phyloP scores from a whole-genome alignment of 177 flowering plant species.

The Vitis hybrid region DNA sequence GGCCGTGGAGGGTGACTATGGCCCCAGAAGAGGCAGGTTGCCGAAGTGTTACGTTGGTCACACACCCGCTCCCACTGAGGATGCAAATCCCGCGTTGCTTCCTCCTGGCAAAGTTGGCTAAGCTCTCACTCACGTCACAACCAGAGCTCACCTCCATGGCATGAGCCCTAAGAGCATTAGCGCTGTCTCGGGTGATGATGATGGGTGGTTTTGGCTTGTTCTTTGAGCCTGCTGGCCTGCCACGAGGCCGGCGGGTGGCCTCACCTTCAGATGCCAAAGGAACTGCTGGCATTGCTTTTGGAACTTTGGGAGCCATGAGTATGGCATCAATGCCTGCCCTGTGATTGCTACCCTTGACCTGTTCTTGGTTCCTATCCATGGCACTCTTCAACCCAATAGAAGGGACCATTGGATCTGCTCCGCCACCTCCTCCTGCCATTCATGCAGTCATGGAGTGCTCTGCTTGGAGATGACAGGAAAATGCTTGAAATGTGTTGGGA shows the following conservation, averaged over 20 bases:
- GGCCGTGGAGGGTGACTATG: slow-evolving; percentile 67
- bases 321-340: slow-evolving; percentile 19
- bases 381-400: slow-evolving; percentile 11
- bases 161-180: slow-evolving; percentile 63
- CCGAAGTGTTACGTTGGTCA: slow-evolving; percentile 60
- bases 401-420: slow-evolving; percentile 11
- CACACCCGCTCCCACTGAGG: slow-evolving; percentile 65
- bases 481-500: background rate
- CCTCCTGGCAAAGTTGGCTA: slow-evolving; percentile 57
- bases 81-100: slow-evolving; percentile 60
- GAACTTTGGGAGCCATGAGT: slow-evolving; percentile 24
- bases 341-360: slow-evolving; percentile 17
- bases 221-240: slow-evolving; percentile 71
- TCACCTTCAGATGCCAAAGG: slow-evolving; percentile 31
- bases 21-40: slow-evolving; percentile 58
- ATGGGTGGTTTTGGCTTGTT: slow-evolving; percentile 80
- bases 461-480: background rate
- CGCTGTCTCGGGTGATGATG: slow-evolving; percentile 60
- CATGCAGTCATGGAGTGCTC: background rate
- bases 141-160: slow-evolving; percentile 78
- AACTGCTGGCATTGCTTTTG: slow-evolving; percentile 26
- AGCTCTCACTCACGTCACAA: slow-evolving; percentile 58
- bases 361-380: slow-evolving; percentile 22
- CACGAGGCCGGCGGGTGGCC: slow-evolving; percentile 51
- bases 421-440: slow-evolving; percentile 27